Base-by-base conservation (phyloP, 1,284 basidiomycete species). In the Ustilago xerochloae region DNA sequence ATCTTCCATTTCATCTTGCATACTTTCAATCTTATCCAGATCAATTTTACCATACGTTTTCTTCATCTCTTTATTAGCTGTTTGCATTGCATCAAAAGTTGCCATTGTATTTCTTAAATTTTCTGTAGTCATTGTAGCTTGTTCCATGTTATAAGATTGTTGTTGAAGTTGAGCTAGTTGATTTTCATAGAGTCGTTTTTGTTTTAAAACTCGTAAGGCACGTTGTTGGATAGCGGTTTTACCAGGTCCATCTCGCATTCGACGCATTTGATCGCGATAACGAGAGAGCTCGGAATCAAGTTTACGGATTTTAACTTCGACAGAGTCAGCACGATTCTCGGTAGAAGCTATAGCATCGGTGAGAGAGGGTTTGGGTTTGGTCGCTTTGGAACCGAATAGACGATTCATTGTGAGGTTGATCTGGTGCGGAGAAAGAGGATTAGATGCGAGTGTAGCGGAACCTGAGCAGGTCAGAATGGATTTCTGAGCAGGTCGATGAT, bases 21-120 rank as follows among this genome's bases (percentile, higher is more conserved):
- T 78, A 10, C 54, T 49, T 43, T 99, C 97, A 80, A 99, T 98
- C 89, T 98, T 97, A 88, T 97, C 93, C 73, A 99, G 90, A 84
- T 99, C 91, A 73, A 99, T 91, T 86, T 96, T 97, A 52, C 96
- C 95, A 84, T 99, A 99, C 86, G 98, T 96, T 85, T 92, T 93
- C 86, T 90, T 90, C 87, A 99, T 90, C 86, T 98, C 94, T 87
- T 97, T 97, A 87, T 98, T 98, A 18, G 97, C 95, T n/a, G 89
- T 85, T 83, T 94, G 90, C 95, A 99, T 98, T 6, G 94, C 97
- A 81, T 97, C 94, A 22, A 99, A 91, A 0, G 97, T 99, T n/a
- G 94, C 96, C 97, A 99, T 99, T n/a, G 97, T 99, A 84, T 98
- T 99, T 70, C 94, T 90, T 77, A 99, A 86, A 85, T 99, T 99